phyloP scores from a whole-genome alignment of 1,284 basidiomycete species.

The Leccinum pachyderme region DNA sequence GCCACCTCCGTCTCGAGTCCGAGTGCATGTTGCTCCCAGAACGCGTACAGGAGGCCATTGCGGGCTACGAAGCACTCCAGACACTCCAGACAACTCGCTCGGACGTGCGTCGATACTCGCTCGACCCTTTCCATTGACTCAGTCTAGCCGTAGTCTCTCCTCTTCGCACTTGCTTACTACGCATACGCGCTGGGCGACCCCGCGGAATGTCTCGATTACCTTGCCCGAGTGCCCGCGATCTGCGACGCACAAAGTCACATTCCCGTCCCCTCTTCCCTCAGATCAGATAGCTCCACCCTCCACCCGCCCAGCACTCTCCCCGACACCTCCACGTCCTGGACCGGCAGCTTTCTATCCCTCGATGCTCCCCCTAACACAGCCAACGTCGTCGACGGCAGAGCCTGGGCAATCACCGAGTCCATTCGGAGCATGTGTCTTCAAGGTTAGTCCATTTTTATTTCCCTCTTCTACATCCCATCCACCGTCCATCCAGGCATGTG shows the following conservation, averaged over 20 bases:
- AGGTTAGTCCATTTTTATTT: constrained; percentile 41
- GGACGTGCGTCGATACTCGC: constrained; percentile 49
- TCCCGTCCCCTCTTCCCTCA: constrained; percentile 42
- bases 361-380: constrained; percentile 40
- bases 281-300: constrained; percentile 41
- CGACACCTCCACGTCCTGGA: constrained; percentile 46
- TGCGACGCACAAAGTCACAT: constrained; percentile 50
- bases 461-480: background rate
- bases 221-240: constrained; percentile 56
- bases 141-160: constrained; percentile 45
- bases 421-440: constrained; percentile 67
- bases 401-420: constrained; percentile 64
- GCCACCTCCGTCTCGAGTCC: constrained; percentile 45
- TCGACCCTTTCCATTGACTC: constrained; percentile 6
- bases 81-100: constrained; percentile 49
- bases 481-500: constrained; percentile 44
- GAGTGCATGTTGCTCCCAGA: constrained; percentile 60
- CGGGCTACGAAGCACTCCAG: constrained; percentile 52
- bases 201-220: constrained; percentile 57
- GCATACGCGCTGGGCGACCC: constrained; percentile 72
- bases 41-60: constrained; percentile 49
- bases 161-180: constrained; percentile 71
- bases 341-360: constrained; percentile 45
- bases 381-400: constrained; percentile 60
- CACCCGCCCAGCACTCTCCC: constrained; percentile 35